Percentiles rank a stretch among this genome's conserved stretches.
Evolutionary conservation across 768 basidiomycete species (phyloP).

Genomic region (Hygrocybe punicea): DNA sequence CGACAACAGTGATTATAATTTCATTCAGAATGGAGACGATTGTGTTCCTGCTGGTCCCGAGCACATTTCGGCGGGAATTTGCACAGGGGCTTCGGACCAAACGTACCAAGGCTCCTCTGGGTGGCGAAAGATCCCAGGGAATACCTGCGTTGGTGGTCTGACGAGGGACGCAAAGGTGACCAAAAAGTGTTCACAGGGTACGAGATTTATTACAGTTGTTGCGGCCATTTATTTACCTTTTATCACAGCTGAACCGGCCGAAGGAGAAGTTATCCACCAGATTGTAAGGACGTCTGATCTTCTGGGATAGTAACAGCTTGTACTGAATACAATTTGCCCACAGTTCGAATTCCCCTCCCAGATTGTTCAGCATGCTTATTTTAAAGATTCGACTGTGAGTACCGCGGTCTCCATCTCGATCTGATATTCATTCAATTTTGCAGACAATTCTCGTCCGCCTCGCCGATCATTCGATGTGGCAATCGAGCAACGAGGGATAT

Average conservation of each 20-base stretch:
- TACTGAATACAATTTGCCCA: neutral
- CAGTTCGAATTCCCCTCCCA: slow-evolving; percentile 64
- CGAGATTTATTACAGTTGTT: slow-evolving; percentile 25
- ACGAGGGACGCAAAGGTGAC: slow-evolving; percentile 64
- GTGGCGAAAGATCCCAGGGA: slow-evolving; percentile 87
- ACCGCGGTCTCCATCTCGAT: neutral
- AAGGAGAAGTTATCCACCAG: slow-evolving; percentile 76
- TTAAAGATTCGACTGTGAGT: slow-evolving; percentile 69
- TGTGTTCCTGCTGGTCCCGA: slow-evolving; percentile 90
- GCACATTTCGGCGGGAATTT: slow-evolving; percentile 74
- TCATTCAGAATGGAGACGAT: slow-evolving; percentile 62
- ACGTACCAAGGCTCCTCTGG: slow-evolving; percentile 87
- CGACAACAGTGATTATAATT: slow-evolving; percentile 79
- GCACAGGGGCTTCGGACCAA: slow-evolving; percentile 50
- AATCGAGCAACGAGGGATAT: slow-evolving; percentile 93
- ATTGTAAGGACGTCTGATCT: slow-evolving; percentile 49
- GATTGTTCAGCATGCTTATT: slow-evolving; percentile 80
- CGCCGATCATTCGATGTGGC: slow-evolving; percentile 77
- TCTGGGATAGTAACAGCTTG: neutral
- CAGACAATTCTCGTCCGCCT: slow-evolving; percentile 84
- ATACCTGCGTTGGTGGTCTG: slow-evolving; percentile 72
- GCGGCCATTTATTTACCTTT: neutral
- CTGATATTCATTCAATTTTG: slow-evolving; percentile 6
- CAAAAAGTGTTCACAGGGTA: slow-evolving; percentile 81
- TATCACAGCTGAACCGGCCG: slow-evolving; percentile 64